Evolutionary conservation across 164 flowering plant genomes (phyloP).

Genomic region (Vitis labrusca): DNA sequence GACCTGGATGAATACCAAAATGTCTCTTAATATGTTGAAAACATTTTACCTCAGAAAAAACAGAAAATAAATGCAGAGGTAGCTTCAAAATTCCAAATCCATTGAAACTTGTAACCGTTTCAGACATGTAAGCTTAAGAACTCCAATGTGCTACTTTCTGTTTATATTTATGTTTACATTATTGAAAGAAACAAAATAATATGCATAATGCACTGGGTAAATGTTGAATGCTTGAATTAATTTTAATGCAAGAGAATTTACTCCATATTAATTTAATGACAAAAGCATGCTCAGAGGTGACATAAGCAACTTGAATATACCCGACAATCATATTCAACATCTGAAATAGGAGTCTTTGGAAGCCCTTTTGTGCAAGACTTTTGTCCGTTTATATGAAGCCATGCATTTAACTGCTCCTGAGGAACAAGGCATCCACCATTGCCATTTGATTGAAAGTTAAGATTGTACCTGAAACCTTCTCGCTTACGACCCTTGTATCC

Average conservation of each 20-base stretch:
- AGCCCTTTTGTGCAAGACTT: constrained; percentile 36
- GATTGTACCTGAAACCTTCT: constrained; percentile 40
- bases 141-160: not conserved
- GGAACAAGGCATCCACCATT: constrained; percentile 55
- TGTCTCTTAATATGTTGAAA: no score
- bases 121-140: not conserved
- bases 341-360: constrained; percentile 34
- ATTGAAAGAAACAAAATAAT: not conserved
- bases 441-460: constrained; percentile 22
- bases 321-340: constrained; percentile 62
- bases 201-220: not conserved
- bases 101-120: no score
- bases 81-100: no score
- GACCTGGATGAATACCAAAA: no score
- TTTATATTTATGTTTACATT: not conserved
- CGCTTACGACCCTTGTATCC: constrained; percentile 62
- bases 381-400: constrained; percentile 67
- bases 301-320: constrained; percentile 25
- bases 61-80: no score
- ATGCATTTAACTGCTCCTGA: constrained; percentile 73
- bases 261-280: not conserved
- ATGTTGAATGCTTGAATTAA: not conserved
- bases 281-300: not conserved
- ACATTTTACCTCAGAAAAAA: no score
- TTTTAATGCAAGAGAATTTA: not conserved